Evolutionary conservation across 1,139 yeast genomes (phyloP), one percentile per base, ranked within the genome.

Genomic region (Taphrina pruni): DNA sequence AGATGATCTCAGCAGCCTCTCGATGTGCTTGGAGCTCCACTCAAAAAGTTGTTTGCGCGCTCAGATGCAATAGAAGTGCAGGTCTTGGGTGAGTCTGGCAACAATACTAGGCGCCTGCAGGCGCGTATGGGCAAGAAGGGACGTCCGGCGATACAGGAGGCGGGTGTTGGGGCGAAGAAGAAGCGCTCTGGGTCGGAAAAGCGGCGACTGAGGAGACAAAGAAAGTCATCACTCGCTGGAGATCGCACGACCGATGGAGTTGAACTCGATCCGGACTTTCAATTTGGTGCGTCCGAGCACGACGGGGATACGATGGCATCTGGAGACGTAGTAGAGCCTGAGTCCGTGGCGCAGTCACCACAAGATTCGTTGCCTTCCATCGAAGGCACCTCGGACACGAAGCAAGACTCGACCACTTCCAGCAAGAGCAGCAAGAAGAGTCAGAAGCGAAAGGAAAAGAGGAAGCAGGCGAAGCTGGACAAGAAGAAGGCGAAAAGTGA

Each of bases 401-500:
- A 21, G 36, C 54, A 50, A n/a, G 36, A 21, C 11, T 17, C 36
- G n/a, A 50, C 43, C 43, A 39, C 60, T 9, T 21, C 26, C 14
- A 38, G 45, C 43, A 55, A 55, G 60, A 35, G 45, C 43, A 20
- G 32, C 11, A 39, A 35, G 60, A 35, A 55, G 45, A 36, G 32
- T n/a, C 46, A 11, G 45, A 55, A 36, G 45, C 12, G 17, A n/a
- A 55, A 55, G 60, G 60, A 55, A 45, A 36, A 55, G 60, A 12
- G 32, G 21, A 39, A 36, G 32, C 60, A 55, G 12, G 60, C 43
- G 21, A 55, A 55, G 45, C 32, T 17, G 20, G 60, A 55, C n/a
- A 55, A 55, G 60, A 39, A 36, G 45, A 39, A 17, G 21, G 43
- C 43, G 45, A 55, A 9, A 20, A 69, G 52, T 62, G 76, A 86